A percentile compares a stretch with the other conserved stretches of the same genome.
Conservation (phyloP, 306 rosid species). For the Styphnolobium japonicum region DNA sequence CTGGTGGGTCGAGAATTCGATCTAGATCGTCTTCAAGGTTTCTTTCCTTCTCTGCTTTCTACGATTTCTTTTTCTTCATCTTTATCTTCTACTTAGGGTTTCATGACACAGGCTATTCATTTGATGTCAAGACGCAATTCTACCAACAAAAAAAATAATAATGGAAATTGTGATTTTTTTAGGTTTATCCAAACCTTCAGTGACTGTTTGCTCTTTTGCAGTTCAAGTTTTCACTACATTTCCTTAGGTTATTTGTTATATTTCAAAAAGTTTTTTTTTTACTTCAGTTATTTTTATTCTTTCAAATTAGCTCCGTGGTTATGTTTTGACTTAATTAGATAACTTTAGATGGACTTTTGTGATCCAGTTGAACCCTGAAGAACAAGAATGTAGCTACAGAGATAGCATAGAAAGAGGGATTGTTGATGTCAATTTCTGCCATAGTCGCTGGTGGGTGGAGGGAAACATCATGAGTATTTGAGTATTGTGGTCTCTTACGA, state of each 20-base stretch:
- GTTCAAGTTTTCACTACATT: neutral
- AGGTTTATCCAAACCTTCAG: neutral
- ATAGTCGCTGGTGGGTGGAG: neutral
- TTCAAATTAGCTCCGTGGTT: neutral
- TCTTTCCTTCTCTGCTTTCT: slow-evolving; percentile 1
- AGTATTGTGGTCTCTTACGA: neutral
- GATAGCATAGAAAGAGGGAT: neutral
- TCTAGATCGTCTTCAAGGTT: slow-evolving; percentile 23
- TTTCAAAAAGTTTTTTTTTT: neutral
- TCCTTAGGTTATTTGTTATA: neutral
- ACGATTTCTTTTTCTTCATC: neutral
- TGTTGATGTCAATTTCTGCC: neutral
- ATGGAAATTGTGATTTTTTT: neutral
- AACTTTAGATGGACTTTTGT: neutral
- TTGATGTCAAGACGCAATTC: neutral
- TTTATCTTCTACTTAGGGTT: slow-evolving; percentile 11
- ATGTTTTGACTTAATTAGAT: neutral
- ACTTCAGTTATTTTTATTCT: neutral
- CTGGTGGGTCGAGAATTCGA: neutral
- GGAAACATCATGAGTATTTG: neutral
- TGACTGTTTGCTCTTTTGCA: neutral
- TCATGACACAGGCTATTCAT: neutral
- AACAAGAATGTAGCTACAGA: neutral
- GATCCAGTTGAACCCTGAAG: neutral
- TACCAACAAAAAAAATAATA: neutral